Evolutionary conservation across 352 stramenopile species (phyloP).

Genomic region (Discostella stelligera): DNA sequence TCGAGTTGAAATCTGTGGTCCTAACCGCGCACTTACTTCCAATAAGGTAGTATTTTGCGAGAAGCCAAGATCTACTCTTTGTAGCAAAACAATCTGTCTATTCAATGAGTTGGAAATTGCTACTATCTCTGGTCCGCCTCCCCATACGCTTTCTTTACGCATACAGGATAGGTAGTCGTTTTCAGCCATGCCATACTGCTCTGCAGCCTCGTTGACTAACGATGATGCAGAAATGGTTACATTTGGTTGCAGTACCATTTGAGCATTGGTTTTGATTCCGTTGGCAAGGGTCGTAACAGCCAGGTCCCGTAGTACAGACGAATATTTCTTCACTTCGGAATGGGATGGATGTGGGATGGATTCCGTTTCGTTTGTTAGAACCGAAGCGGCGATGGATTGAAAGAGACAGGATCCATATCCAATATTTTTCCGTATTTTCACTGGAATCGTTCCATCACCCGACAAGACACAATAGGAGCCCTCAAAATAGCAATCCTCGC

Average conservation of each 20-base stretch:
- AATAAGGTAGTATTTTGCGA: slow-evolving; percentile 15
- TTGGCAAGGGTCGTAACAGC: slow-evolving; percentile 56
- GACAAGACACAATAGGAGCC: slow-evolving; percentile 24
- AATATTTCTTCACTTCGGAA: slow-evolving; percentile 13
- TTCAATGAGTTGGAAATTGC: slow-evolving; percentile 80
- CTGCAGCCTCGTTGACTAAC: slow-evolving; percentile 61
- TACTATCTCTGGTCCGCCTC: slow-evolving; percentile 84
- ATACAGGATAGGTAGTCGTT: slow-evolving; percentile 77
- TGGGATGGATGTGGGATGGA: slow-evolving; percentile 6
- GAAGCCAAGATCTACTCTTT: neutral
- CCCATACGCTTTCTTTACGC: slow-evolving; percentile 80
- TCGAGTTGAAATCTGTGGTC: neutral
- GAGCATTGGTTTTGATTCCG: slow-evolving; percentile 10
- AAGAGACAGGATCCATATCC: slow-evolving; percentile 88
- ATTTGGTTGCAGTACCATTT: slow-evolving; percentile 38
- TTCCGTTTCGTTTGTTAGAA: slow-evolving; percentile 20
- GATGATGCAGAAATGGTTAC: slow-evolving; percentile 31
- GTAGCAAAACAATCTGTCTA: slow-evolving; percentile 78
- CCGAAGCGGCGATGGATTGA: slow-evolving; percentile 72
- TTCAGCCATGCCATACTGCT: slow-evolving; percentile 59
- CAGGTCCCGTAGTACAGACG: slow-evolving; percentile 42
- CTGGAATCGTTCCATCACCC: slow-evolving; percentile 17
- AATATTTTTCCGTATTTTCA: slow-evolving; percentile 78
- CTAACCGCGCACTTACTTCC: slow-evolving; percentile 22
- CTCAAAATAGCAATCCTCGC: slow-evolving; percentile 32